phyloP scores from a whole-genome alignment of 345 rosid species.

The Citrus glauca region DNA sequence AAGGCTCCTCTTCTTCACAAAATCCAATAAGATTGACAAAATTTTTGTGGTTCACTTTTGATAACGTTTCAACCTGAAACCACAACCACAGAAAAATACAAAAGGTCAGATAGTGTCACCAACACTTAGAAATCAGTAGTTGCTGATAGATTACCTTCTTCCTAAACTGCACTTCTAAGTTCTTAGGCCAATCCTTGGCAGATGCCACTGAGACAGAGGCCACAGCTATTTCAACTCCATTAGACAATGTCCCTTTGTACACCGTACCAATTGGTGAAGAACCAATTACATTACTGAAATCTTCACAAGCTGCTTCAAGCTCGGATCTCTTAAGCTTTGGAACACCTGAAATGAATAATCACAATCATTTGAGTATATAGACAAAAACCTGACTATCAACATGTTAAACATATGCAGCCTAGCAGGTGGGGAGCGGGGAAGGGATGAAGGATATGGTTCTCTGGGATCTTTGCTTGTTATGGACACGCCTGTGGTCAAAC shows the following conservation, averaged over 20 bases:
- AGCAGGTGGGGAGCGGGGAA: not conserved
- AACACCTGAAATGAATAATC: conserved; percentile 55
- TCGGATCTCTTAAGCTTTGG: conserved; percentile 81
- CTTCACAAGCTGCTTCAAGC: conserved; percentile 92
- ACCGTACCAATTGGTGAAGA: conserved; percentile 62
- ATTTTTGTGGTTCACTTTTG: conserved; percentile 91
- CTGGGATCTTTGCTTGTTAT: not conserved
- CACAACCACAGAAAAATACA: conserved; percentile 11
- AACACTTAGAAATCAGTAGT: not conserved
- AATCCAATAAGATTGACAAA: conserved; percentile 86
- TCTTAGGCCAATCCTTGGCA: conserved; percentile 63
- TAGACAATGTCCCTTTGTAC: conserved; percentile 89
- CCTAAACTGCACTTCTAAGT: conserved; percentile 67
- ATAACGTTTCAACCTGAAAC: conserved; percentile 70
- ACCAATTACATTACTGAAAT: conserved; percentile 87
- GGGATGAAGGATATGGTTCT: not conserved
- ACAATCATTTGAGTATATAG: not conserved
- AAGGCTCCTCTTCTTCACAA: conserved; percentile 79
- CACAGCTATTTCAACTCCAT: conserved; percentile 90
- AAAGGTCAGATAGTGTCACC: not conserved
- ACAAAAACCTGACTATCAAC: not conserved
- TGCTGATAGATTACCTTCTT: conserved; percentile 53
- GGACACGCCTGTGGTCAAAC: not conserved
- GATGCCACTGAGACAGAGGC: conserved; percentile 49
- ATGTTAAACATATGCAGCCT: not conserved